Evolutionary conservation across 2,329 filamentous ascomycete species (phyloP).

Genomic region (Colletotrichum cereale): DNA sequence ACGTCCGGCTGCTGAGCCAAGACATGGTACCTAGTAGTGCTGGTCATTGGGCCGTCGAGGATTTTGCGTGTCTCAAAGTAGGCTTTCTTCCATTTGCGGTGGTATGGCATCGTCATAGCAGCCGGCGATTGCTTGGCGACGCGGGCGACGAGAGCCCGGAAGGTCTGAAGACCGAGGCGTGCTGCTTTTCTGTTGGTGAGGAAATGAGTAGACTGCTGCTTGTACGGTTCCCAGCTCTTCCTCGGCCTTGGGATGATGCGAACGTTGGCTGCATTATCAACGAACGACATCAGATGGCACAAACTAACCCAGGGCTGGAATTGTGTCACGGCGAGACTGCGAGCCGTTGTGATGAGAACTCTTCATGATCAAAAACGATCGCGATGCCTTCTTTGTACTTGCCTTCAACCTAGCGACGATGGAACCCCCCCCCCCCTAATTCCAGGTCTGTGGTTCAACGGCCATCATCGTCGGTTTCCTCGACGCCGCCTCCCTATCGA

Average conservation of each 20-base stretch:
- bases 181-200: not conserved
- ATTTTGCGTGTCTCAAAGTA: conserved; percentile 22
- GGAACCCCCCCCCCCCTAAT: not conserved
- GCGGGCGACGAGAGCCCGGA: not conserved
- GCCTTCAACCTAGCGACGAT: not conserved
- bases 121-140: conserved; percentile 10
- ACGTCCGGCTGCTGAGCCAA: not conserved
- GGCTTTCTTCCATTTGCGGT: conserved; percentile 25
- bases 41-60: conserved; percentile 1
- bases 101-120: conserved; percentile 15
- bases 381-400: not conserved
- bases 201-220: not conserved
- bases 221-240: not conserved
- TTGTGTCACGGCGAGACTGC: too few relatives aligned
- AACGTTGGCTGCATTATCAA: not conserved
- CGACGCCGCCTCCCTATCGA: conserved; percentile 2
- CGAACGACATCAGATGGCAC: not conserved
- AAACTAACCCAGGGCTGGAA: too few relatives aligned
- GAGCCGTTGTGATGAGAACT: not conserved
- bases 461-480: not conserved
- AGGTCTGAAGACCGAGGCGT: not conserved
- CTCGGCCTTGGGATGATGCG: too few relatives aligned
- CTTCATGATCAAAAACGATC: not conserved
- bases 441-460: conserved; percentile 28
- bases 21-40: not conserved